A percentile compares a stretch with the other conserved stretches of the same genome.
Conservation (phyloP, 1,139 yeast genomes). For the Candida sanyaensis region DNA sequence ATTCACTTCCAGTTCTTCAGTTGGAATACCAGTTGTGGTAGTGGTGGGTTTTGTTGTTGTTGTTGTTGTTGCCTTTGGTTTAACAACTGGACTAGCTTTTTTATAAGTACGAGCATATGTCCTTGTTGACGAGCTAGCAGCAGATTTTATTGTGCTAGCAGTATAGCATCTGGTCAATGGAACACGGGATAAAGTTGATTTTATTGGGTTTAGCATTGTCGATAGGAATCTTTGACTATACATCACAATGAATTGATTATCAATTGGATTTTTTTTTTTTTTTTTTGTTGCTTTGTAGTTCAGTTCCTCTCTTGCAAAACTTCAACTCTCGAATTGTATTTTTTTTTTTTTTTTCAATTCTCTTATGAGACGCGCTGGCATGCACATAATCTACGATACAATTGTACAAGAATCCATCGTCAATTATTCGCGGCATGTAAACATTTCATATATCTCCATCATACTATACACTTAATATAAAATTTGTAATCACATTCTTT, state of each 20-base stretch:
- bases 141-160: not conserved
- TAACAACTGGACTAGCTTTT: slow-evolving; percentile 12
- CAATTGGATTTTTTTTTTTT: not conserved
- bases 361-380: no score
- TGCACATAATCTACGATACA: no score
- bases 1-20: slow-evolving; percentile 2
- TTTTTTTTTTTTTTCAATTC: no score
- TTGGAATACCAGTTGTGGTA: slow-evolving; percentile 4
- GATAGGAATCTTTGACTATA: not conserved
- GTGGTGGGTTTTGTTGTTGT: slow-evolving; percentile 5
- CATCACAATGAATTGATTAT: not conserved
- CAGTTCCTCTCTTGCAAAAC: no score
- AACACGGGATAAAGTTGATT: not conserved
- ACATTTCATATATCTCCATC: not conserved
- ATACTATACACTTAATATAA: not conserved
- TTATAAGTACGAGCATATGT: slow-evolving; percentile 5
- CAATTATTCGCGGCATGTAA: no score
- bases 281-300: not conserved
- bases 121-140: not conserved
- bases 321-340: no score
- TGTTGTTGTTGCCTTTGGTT: slow-evolving; percentile 6
- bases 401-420: no score
- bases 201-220: slow-evolving; percentile 5
- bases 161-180: not conserved
- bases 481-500: not conserved